Evolutionary conservation across 1,284 basidiomycete species (phyloP).

Genomic region (Gymnopus androsaceus): DNA sequence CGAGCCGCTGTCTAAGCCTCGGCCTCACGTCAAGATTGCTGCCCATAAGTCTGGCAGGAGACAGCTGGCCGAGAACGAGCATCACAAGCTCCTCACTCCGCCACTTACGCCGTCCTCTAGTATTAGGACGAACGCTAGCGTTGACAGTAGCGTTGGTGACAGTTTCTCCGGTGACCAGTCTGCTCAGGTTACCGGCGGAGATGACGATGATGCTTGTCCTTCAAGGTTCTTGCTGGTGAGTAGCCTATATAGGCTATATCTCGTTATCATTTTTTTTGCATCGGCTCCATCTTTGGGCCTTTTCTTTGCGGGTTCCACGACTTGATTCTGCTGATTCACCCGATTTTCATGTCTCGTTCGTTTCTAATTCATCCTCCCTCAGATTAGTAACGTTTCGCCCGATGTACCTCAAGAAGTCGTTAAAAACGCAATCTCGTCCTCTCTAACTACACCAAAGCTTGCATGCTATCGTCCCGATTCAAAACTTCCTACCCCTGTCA

Average conservation of each 20-base stretch:
- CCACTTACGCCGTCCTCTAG: constrained; percentile 58
- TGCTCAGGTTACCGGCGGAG: constrained; percentile 1
- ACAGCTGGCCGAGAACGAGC: constrained; percentile 26
- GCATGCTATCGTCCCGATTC: constrained; percentile 1
- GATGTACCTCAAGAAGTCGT: constrained; percentile 35
- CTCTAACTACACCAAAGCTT: constrained; percentile 20
- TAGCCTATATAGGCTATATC: constrained; percentile 4
- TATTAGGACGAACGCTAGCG: constrained; percentile 40
- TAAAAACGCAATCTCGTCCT: constrained; percentile 33
- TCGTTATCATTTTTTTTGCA: too few species aligned
- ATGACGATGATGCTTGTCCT: constrained; percentile 26
- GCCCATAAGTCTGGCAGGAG: constrained; percentile 23
- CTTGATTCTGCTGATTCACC: too few species aligned
- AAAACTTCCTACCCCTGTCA: background rate
- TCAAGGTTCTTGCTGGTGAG: constrained; percentile 50
- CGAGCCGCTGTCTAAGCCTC: constrained; percentile 6
- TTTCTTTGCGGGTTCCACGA: background rate
- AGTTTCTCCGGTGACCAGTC: background rate
- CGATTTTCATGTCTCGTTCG: too few species aligned
- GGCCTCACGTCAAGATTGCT: constrained; percentile 8
- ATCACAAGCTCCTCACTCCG: constrained; percentile 50
- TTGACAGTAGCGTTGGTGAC: constrained; percentile 24
- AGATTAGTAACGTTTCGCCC: constrained; percentile 38
- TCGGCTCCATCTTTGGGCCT: too few species aligned
- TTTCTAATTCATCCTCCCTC: constrained; percentile 15